Percentiles rank a stretch among this genome's conserved stretches.
These are phyloP conservation scores for Coprinopsis sp. DNA, from an alignment of 768 basidiomycete genomes.

Conservation along the genomic window DNA sequence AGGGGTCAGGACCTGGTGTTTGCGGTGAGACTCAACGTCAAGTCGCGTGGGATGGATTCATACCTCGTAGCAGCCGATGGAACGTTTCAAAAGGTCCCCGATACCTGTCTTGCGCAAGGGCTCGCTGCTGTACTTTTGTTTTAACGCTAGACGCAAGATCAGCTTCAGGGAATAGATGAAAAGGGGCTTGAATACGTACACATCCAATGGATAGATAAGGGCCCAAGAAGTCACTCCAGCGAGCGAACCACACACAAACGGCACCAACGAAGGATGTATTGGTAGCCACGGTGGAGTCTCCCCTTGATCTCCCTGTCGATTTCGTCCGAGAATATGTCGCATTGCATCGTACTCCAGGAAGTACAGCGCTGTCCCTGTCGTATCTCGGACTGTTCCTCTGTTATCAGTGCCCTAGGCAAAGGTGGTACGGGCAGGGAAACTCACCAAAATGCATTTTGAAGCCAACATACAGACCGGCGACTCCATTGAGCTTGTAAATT, in stretches of 20 bases:
- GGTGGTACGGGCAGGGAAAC: conserved; percentile 18
- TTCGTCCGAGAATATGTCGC: conserved; percentile 79
- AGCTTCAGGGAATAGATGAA: not conserved
- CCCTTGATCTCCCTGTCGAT: conserved; percentile 75
- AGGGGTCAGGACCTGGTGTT: conserved; percentile 67
- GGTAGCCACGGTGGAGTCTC: conserved; percentile 83
- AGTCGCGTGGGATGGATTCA: conserved; percentile 8
- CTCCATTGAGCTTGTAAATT: conserved; percentile 61
- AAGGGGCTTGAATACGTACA: conserved; percentile 44
- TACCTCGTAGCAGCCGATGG: conserved; percentile 76
- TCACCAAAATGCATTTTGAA: conserved; percentile 82
- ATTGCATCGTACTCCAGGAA: conserved; percentile 93
- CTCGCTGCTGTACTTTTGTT: conserved; percentile 94
- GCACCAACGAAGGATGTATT: conserved; percentile 71
- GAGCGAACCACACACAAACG: conserved; percentile 87
- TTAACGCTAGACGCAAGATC: conserved; percentile 55
- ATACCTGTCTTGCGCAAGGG: conserved; percentile 72
- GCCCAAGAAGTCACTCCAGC: conserved; percentile 88
- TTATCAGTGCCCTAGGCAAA: conserved; percentile 3
- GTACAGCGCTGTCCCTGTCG: conserved; percentile 83
- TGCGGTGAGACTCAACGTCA: too few species aligned
- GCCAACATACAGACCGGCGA: conserved; percentile 73
- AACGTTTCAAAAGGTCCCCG: conserved; percentile 73
- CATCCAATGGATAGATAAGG: conserved; percentile 90
- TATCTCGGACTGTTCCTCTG: conserved; percentile 68